Base-by-base conservation (phyloP, 2,329 filamentous ascomycete species). In the Fusarium torulosum region DNA sequence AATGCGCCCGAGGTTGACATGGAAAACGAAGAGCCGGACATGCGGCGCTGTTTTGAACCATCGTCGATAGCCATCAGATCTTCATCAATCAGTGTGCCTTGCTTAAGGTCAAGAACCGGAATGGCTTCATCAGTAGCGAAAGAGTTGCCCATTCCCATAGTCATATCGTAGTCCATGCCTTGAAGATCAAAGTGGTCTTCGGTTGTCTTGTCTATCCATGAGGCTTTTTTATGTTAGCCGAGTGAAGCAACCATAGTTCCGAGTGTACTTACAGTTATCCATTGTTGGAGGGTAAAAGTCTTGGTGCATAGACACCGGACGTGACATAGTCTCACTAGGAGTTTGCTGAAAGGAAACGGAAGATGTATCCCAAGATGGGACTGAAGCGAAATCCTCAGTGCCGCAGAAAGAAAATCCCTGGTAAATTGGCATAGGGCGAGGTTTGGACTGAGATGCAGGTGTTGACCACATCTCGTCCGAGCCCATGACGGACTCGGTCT, bases 1-100 rank as follows among this genome's bases (percentile, higher is more conserved):
- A 91, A 80, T 21, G 83, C 84, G 21, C 89, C 85, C 41, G 85
- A 85, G 1, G 86, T 91, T 17, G 90, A 92, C 79, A 92, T 85
- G 38, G 90, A 91, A 73, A 91, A 91, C 2, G 90, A 92, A 4
- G 90, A 92, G 46, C 90, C 90, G 20, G 90, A 92, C 82, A 91
- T 86, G 63, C 89, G 85, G 60, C 90, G 84, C 45, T 84, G 82
- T 65, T 86, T 84, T 44, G 84, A 77, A n/a, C 79, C 80, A 53
- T 83, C 79, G 40, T 88, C 86, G 62, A 85, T 82, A 58, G 80
- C 80, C 61, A 85, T 72, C 19, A 78, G 67, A 35, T 88, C 85
- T 53, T 80, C 78, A n/a, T 89, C 86, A 21, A 76, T 73, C 35
- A 76, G 82, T 70, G 69, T 80, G 70, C 61, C 82, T 70, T 85